phyloP scores from a whole-genome alignment of 2,329 filamentous ascomycete species.

The Scytalidium sp. region DNA sequence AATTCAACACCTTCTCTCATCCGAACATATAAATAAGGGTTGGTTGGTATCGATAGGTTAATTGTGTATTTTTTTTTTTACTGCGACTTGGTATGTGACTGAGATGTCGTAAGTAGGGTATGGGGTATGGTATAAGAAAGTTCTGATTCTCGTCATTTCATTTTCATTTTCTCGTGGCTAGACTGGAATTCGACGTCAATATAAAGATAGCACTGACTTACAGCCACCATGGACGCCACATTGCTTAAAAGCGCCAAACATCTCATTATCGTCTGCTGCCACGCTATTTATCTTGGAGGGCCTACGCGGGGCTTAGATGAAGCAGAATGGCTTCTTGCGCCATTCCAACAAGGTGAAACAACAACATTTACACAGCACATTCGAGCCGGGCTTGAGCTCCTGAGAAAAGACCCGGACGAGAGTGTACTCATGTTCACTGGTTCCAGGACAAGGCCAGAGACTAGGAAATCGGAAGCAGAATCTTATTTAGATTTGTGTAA shows the following conservation, averaged over 20 bases:
- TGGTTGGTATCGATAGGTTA: too few species aligned
- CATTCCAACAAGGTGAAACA: constrained; percentile 76
- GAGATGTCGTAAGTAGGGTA: too few species aligned
- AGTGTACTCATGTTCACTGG: constrained; percentile 23
- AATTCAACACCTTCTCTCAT: not conserved
- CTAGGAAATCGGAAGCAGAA: constrained; percentile 54
- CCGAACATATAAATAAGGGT: too few species aligned
- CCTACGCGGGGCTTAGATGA: constrained; percentile 38
- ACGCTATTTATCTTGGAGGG: constrained; percentile 71
- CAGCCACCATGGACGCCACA: not conserved
- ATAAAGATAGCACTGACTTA: not conserved
- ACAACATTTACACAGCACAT: constrained; percentile 78
- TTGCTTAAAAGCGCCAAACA: constrained; percentile 35
- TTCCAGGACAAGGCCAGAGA: constrained; percentile 51
- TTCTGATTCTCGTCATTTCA: too few species aligned
- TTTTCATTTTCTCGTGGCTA: too few species aligned
- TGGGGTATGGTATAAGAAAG: too few species aligned
- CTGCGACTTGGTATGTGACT: too few species aligned
- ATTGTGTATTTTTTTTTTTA: too few species aligned
- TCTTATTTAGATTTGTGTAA: constrained; percentile 55
- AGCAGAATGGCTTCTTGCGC: constrained; percentile 68
- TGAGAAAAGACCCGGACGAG: constrained; percentile 38
- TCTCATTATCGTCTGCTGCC: constrained; percentile 79
- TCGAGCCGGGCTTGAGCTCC: constrained; percentile 55
- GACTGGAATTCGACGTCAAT: too few species aligned